Evolutionary conservation across 495 filamentous ascomycete genomes (phyloP).

Genomic region (Saxophila tyrrhenica): DNA sequence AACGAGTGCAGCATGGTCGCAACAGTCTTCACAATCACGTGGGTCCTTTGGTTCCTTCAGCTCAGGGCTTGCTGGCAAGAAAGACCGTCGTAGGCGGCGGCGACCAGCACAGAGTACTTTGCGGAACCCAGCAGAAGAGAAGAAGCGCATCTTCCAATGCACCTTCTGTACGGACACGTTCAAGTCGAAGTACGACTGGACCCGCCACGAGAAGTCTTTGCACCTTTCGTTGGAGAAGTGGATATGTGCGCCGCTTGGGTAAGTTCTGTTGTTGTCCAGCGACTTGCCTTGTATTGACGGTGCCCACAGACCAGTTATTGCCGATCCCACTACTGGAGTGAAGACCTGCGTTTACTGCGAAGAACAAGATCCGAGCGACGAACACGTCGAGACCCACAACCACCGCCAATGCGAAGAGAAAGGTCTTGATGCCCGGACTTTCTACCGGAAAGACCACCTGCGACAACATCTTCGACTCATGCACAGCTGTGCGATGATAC

Average conservation of each 20-base stretch:
- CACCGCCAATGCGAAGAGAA: conserved; percentile 57
- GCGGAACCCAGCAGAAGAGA: conserved; percentile 32
- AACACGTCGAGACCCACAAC: conserved; percentile 61
- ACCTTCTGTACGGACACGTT: conserved; percentile 77
- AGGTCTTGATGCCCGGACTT: conserved; percentile 54
- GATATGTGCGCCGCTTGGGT: conserved; percentile 55
- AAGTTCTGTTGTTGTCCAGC: neutral
- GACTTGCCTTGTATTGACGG: neutral
- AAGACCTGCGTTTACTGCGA: conserved; percentile 61
- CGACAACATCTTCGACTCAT: conserved; percentile 71
- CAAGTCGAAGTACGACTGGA: conserved; percentile 76
- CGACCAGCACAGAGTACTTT: conserved; percentile 40
- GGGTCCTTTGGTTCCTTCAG: conserved; percentile 35
- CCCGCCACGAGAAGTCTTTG: conserved; percentile 69
- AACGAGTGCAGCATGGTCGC: conserved; percentile 28
- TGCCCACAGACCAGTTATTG: conserved; percentile 38
- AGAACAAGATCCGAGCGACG: conserved; percentile 40
- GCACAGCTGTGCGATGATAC: conserved; percentile 51
- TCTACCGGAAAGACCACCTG: conserved; percentile 76
- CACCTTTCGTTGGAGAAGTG: conserved; percentile 69
- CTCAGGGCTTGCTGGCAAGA: conserved; percentile 49
- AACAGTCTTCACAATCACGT: conserved; percentile 53
- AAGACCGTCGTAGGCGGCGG: conserved; percentile 61
- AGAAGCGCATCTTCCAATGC: conserved; percentile 55
- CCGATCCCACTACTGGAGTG: conserved; percentile 32